Evolutionary conservation across 441 rosid species (phyloP), one percentile per base, ranked within the genome.

Genomic region (Erodium trifolium): DNA sequence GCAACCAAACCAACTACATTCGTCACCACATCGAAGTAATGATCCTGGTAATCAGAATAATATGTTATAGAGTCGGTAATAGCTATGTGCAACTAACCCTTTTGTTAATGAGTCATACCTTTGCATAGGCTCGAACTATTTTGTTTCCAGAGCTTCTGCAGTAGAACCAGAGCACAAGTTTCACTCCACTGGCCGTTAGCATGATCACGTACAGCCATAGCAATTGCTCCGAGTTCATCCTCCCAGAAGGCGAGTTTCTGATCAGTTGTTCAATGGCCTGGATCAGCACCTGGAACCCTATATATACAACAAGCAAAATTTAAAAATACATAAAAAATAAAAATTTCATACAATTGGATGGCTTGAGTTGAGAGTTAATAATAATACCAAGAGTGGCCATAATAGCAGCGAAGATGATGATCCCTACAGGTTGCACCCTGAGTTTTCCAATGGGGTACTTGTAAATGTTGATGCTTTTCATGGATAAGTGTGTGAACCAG

Each of bases 1-100:
- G 59, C 59, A n/a, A 51, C 59, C 16, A 51, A 51, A 51, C 59
- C 59, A 13, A 51, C 59, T n/a, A n/a, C 59, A 51, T 51, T 51
- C n/a, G 59, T 51, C n/a, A 51, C 17, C 59, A 51, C 59, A 14
- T 51, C 59, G 5, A 51, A 51, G n/a, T 51, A 51, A 14, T 51
- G 59, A 51, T 51, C 59, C 59, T 51, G 59, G 59, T 4, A 51
- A 51, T 31, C 31, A 27, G 34, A 31, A 31, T 31, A 31, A 31
- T 3, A 2, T 3, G 34, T 31, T 31, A 31, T 31, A 31, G 3
- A 31, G 34, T 31, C 4, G 34, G 34, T 31, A 31, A 31, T 31
- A 31, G 34, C 34, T 31, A 31, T 31, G 3, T 31, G 34, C 34
- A 31, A 31, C 34, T 31, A 31, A 31, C 34, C 34, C 34, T 31